A percentile compares a stretch with the other conserved stretches of the same genome.
These are phyloP conservation scores for Candida yuanshanica DNA, from an alignment of 805 yeast genomes.

Conservation along the genomic window DNA sequence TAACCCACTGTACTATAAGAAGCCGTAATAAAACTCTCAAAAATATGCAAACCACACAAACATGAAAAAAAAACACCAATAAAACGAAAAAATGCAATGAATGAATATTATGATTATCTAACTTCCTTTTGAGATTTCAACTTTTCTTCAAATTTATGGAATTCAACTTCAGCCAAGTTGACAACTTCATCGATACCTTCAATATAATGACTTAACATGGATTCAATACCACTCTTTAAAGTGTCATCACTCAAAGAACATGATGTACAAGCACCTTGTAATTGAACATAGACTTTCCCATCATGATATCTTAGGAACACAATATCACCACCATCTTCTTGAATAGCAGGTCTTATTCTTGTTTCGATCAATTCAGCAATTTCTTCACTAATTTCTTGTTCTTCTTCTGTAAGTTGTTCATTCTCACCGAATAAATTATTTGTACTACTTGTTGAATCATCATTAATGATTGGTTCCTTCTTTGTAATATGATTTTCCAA, in stretches of 20 bases:
- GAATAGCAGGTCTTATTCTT: slow-evolving; percentile 94
- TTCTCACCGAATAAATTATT: slow-evolving; percentile 1
- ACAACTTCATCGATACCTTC: slow-evolving; percentile 88
- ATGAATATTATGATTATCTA: slow-evolving; percentile 7
- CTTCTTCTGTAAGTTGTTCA: slow-evolving; percentile 44
- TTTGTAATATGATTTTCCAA: slow-evolving; percentile 33
- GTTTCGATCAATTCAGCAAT: slow-evolving; percentile 91
- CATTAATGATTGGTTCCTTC: slow-evolving; percentile 24
- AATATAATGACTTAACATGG: slow-evolving; percentile 95
- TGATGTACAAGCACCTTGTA: slow-evolving; percentile 94
- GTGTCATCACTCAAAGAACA: slow-evolving; percentile 92
- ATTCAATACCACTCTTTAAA: slow-evolving; percentile 89
- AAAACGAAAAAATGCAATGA: background rate
- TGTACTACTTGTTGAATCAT: slow-evolving; percentile 7
- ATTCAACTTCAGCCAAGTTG: slow-evolving; percentile 25
- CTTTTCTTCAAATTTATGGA: slow-evolving; percentile 24
- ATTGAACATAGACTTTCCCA: slow-evolving; percentile 81
- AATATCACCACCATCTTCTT: slow-evolving; percentile 98
- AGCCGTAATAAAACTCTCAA: no score
- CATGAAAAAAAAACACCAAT: background rate
- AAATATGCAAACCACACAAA: background rate
- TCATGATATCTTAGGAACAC: slow-evolving; percentile 80
- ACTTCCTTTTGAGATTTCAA: slow-evolving; percentile 16
- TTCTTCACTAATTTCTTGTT: slow-evolving; percentile 77
- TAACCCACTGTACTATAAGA: no score